A percentile compares a stretch with the other conserved stretches of the same genome.
These are phyloP conservation scores for Allomyces macrogynus DNA, from an alignment of 192 early-diverging fungal genomes.

Conservation along the genomic window DNA sequence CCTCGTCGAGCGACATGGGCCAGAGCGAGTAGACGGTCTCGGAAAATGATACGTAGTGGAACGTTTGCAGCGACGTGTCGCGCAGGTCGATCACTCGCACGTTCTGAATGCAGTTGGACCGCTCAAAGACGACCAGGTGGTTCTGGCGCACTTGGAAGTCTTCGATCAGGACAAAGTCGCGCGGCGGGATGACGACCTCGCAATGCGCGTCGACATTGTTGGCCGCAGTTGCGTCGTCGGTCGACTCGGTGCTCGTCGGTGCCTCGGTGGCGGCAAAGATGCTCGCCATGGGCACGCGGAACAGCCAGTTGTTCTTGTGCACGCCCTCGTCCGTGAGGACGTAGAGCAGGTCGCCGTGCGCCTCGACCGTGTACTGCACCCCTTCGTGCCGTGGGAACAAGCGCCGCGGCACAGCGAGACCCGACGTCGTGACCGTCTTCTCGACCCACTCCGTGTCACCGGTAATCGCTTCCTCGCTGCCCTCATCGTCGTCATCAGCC, in stretches of 20 bases:
- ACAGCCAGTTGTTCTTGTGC: slow-evolving; percentile 39
- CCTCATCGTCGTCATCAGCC: too few species aligned
- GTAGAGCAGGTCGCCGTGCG: slow-evolving; percentile 24
- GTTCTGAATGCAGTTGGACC: slow-evolving; percentile 41
- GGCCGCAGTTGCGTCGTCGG: background rate
- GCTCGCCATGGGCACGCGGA: slow-evolving; percentile 22
- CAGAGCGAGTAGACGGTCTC: slow-evolving; percentile 28
- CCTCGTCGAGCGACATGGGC: slow-evolving; percentile 26
- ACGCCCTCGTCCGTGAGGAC: slow-evolving; percentile 31
- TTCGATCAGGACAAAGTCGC: slow-evolving; percentile 38
- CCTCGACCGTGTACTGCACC: too few species aligned
- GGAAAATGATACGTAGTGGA: slow-evolving; percentile 36
- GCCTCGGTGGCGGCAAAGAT: slow-evolving; percentile 2
- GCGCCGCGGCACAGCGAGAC: too few species aligned
- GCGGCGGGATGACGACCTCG: slow-evolving; percentile 31
- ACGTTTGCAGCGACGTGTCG: slow-evolving; percentile 15
- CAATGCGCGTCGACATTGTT: too few species aligned
- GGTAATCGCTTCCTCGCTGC: too few species aligned
- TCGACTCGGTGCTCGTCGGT: background rate
- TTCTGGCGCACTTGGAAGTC: slow-evolving; percentile 28
- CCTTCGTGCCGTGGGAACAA: too few species aligned
- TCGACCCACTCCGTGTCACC: too few species aligned
- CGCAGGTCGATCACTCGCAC: slow-evolving; percentile 29
- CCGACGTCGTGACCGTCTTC: too few species aligned
- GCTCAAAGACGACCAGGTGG: slow-evolving; percentile 33